Evolutionary conservation across 352 stramenopile species (phyloP).

Genomic region (Pythium rishiriense): DNA sequence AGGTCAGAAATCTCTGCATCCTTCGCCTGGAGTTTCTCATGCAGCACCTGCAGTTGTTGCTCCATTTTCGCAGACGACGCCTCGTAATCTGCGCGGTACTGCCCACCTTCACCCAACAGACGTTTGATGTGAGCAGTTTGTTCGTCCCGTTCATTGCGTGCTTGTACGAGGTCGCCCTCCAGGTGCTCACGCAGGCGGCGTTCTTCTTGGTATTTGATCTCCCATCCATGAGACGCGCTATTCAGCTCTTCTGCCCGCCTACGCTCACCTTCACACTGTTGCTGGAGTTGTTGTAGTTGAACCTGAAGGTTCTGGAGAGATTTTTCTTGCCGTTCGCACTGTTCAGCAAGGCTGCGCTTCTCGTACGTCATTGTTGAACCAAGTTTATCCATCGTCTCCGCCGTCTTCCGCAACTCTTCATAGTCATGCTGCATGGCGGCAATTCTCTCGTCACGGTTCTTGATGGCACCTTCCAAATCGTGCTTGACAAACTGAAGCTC

Average conservation of each 20-base stretch:
- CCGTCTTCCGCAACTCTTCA: slow-evolving; percentile 36
- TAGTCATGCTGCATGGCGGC: slow-evolving; percentile 42
- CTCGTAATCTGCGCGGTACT: slow-evolving; percentile 47
- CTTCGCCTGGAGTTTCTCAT: slow-evolving; percentile 38
- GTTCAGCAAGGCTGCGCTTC: slow-evolving; percentile 45
- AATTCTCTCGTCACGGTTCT: slow-evolving; percentile 43
- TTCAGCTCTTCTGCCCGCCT: slow-evolving; percentile 35
- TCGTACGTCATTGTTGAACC: slow-evolving; percentile 39
- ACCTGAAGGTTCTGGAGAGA: slow-evolving; percentile 41
- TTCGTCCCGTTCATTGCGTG: slow-evolving; percentile 32
- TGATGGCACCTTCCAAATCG: slow-evolving; percentile 51
- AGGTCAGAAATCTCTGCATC: slow-evolving; percentile 46
- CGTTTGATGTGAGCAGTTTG: slow-evolving; percentile 37
- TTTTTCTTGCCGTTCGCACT: slow-evolving; percentile 39
- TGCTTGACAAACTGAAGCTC: slow-evolving; percentile 48
- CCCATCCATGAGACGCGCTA: slow-evolving; percentile 24
- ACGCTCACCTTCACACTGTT: slow-evolving; percentile 38
- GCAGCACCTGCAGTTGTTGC: slow-evolving; percentile 43
- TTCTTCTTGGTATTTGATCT: slow-evolving; percentile 34
- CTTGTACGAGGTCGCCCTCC: slow-evolving; percentile 23
- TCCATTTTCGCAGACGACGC: slow-evolving; percentile 47
- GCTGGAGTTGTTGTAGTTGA: slow-evolving; percentile 44
- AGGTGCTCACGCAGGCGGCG: slow-evolving; percentile 29
- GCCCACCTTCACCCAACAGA: slow-evolving; percentile 42
- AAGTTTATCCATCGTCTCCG: slow-evolving; percentile 52